Percentiles rank a stretch among this genome's conserved stretches.
Conservation (phyloP, 257 asterid genomes). For the Vinca minor region DNA sequence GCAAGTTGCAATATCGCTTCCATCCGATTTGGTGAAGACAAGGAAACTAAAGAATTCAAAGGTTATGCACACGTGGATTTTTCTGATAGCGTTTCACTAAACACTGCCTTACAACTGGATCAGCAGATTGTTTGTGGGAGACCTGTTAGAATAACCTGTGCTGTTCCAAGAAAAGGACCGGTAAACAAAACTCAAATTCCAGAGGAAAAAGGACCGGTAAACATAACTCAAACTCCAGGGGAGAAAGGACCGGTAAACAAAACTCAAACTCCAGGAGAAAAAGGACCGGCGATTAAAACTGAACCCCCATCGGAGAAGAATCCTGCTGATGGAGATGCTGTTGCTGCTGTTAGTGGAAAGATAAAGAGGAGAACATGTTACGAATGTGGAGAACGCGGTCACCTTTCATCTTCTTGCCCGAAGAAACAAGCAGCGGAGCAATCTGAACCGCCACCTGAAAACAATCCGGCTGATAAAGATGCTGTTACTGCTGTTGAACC, state of each 20-base stretch:
- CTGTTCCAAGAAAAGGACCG: conserved; percentile 58
- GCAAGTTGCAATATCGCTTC: conserved; percentile 47
- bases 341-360: conserved; percentile 50
- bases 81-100: conserved; percentile 48
- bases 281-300: not conserved
- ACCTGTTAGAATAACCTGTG: conserved; percentile 69
- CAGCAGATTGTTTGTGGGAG: conserved; percentile 66
- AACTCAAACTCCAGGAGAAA: conserved; percentile 8
- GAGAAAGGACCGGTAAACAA: conserved; percentile 21
- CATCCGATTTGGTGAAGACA: conserved; percentile 73
- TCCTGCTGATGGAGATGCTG: conserved; percentile 18
- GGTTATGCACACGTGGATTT: conserved; percentile 89
- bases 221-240: too few relatives aligned
- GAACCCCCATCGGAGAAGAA: conserved; percentile 16
- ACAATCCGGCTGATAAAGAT: too few relatives aligned
- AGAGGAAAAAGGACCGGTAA: too few relatives aligned
- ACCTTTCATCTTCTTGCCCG: conserved; percentile 72
- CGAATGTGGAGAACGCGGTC: conserved; percentile 83
- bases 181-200: too few relatives aligned
- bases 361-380: conserved; percentile 77
- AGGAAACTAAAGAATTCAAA: conserved; percentile 75
- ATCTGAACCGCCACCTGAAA: too few relatives aligned
- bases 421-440: conserved; percentile 33
- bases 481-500: too few relatives aligned
- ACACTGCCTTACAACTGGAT: conserved; percentile 61